A percentile compares a stretch with the other conserved stretches of the same genome.
phyloP scores from a whole-genome alignment of 148 eudicot genomes.

The Camellia sinensis region DNA sequence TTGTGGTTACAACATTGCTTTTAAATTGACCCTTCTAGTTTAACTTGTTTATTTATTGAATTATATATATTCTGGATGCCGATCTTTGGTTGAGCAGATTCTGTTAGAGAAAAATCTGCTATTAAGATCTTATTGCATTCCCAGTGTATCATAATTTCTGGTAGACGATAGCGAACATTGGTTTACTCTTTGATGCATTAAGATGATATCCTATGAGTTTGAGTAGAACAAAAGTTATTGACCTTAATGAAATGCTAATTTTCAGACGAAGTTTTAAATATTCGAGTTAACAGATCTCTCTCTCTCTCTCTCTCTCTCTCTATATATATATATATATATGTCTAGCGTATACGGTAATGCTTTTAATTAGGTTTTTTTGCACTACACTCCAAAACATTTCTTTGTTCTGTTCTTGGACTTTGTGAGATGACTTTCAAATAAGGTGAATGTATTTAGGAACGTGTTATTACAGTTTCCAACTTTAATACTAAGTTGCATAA shows the following conservation, averaged over 20 bases:
- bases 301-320: too few species aligned
- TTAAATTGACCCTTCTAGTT: constrained; percentile 7
- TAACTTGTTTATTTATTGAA: background rate
- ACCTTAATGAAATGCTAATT: background rate
- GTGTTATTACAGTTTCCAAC: too few species aligned
- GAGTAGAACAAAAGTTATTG: background rate
- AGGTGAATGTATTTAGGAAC: too few species aligned
- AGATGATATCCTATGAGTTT: background rate
- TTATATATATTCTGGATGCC: background rate
- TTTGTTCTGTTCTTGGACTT: too few species aligned
- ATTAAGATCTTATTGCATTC: background rate
- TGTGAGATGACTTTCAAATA: too few species aligned
- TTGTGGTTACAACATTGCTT: background rate
- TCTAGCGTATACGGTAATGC: background rate
- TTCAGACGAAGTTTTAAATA: background rate
- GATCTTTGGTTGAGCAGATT: background rate
- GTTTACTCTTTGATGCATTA: background rate
- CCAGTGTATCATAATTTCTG: background rate
- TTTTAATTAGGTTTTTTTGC: background rate
- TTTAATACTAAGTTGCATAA: too few species aligned
- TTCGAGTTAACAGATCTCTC: background rate
- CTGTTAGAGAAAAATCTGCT: background rate
- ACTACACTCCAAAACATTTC: background rate
- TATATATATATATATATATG: too few species aligned
- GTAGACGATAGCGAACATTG: background rate